Evolutionary conservation across 768 basidiomycete genomes (phyloP).

Genomic region (Fistulinella prunicolor): DNA sequence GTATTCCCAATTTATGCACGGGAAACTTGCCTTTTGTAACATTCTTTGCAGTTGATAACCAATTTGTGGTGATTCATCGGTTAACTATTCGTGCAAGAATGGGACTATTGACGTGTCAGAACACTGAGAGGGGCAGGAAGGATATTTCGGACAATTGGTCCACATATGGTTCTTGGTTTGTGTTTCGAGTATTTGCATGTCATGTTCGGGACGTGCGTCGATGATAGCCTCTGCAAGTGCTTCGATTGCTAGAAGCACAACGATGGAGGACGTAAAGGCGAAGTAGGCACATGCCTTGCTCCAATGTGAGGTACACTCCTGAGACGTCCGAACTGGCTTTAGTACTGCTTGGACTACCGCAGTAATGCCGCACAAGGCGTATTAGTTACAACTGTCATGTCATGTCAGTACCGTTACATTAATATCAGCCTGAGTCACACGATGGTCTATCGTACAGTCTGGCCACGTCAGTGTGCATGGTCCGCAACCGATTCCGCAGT

Average conservation of each 20-base stretch:
- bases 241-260: constrained; percentile 6
- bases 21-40: constrained; percentile 22
- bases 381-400: constrained; percentile 26
- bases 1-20: constrained; percentile 13
- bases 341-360: constrained; percentile 21
- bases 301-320: constrained; percentile 5
- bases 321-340: constrained; percentile 10
- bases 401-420: constrained; percentile 30
- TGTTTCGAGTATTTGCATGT: constrained; percentile 24
- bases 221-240: constrained; percentile 8
- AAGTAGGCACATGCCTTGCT: constrained; percentile 8
- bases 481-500: constrained; percentile 8
- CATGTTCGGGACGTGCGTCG: constrained; percentile 9
- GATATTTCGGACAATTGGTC: constrained; percentile 9
- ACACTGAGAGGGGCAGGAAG: neutral
- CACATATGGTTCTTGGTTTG: constrained; percentile 15
- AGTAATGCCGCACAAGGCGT: constrained; percentile 13
- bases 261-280: constrained; percentile 7
- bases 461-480: constrained; percentile 13
- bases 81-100: constrained; percentile 3
- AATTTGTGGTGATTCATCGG: constrained; percentile 18
- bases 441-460: constrained; percentile 3
- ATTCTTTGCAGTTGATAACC: constrained; percentile 19
- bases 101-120: neutral
- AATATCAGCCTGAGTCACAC: constrained; percentile 20